Conservation (phyloP, 106 monocot species). For the Apostasia ramifera region DNA sequence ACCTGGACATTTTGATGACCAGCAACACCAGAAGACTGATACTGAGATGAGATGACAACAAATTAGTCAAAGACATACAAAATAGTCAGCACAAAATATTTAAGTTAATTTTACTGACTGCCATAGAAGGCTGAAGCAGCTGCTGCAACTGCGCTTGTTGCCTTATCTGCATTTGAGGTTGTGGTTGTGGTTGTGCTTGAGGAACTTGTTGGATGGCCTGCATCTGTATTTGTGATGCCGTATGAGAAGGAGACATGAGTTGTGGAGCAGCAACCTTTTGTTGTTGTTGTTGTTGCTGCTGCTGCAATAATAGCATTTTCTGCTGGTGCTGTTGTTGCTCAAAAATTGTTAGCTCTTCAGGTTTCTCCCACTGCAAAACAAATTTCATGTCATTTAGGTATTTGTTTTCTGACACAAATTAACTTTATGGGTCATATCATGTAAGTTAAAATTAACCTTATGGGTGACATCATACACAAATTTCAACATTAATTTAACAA, state of each 20-base stretch:
- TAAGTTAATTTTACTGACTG: slow-evolving; percentile 25
- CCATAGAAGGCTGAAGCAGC: slow-evolving; percentile 34
- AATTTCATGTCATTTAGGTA: not conserved
- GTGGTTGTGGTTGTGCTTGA: slow-evolving; percentile 48
- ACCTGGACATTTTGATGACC: slow-evolving; percentile 62
- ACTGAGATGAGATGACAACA: slow-evolving; percentile 20
- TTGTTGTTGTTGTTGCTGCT: slow-evolving; percentile 67
- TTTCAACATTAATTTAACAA: too few species aligned
- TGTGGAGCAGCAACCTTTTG: slow-evolving; percentile 64
- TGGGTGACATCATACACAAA: too few species aligned
- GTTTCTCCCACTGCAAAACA: slow-evolving; percentile 84
- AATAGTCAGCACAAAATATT: not conserved
- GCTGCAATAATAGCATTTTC: slow-evolving; percentile 54
- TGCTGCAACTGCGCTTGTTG: slow-evolving; percentile 72
- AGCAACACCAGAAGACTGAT: slow-evolving; percentile 39
- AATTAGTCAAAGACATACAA: slow-evolving; percentile 4
- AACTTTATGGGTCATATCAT: too few species aligned
- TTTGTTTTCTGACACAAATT: too few species aligned
- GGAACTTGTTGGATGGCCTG: slow-evolving; percentile 35
- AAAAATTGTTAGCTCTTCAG: slow-evolving; percentile 74
- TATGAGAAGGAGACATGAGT: slow-evolving; percentile 46
- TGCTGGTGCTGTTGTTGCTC: slow-evolving; percentile 82
- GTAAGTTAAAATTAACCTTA: too few species aligned
- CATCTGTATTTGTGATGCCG: slow-evolving; percentile 32
- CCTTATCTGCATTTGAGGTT: slow-evolving; percentile 66